These are phyloP conservation scores for Silene noctiflora DNA, from an alignment of 179 eudicot genomes.

Conservation along the genomic window DNA sequence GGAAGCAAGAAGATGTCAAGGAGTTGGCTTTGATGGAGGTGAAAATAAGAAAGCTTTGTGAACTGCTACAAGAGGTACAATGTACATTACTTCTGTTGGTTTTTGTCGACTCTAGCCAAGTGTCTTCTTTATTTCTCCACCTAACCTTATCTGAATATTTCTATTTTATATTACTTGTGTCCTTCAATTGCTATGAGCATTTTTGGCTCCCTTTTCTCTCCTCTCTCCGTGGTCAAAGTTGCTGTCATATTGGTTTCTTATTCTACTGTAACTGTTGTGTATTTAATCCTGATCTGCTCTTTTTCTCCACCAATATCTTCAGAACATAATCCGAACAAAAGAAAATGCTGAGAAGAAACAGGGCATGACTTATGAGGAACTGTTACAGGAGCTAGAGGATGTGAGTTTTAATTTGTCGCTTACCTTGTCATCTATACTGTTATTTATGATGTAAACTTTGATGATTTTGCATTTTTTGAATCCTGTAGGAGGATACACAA, in stretches of 20 bases:
- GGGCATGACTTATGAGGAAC: conserved; percentile 75
- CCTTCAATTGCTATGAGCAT: neutral
- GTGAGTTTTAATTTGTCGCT: conserved; percentile 28
- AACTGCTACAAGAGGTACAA: conserved; percentile 68
- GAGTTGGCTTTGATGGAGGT: conserved; percentile 80
- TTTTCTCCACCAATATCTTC: conserved; percentile 26
- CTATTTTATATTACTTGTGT: neutral
- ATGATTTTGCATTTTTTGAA: conserved; percentile 12
- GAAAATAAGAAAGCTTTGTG: conserved; percentile 73
- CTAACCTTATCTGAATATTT: neutral
- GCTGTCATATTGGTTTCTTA: neutral
- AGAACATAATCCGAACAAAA: conserved; percentile 81
- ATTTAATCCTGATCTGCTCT: neutral
- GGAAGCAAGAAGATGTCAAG: conserved; percentile 50
- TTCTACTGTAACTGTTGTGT: neutral
- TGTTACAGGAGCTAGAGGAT: conserved; percentile 75
- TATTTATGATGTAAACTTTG: neutral
- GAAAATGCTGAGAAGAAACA: conserved; percentile 95
- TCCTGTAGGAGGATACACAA: conserved; percentile 73
- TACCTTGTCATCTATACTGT: neutral
- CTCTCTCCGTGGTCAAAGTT: neutral
- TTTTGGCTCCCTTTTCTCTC: neutral
- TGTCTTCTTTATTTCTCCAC: neutral
- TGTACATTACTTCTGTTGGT: neutral
- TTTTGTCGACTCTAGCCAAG: neutral